phyloP scores from a whole-genome alignment of 2,329 filamentous ascomycete species.

The Xylogone sp. region DNA sequence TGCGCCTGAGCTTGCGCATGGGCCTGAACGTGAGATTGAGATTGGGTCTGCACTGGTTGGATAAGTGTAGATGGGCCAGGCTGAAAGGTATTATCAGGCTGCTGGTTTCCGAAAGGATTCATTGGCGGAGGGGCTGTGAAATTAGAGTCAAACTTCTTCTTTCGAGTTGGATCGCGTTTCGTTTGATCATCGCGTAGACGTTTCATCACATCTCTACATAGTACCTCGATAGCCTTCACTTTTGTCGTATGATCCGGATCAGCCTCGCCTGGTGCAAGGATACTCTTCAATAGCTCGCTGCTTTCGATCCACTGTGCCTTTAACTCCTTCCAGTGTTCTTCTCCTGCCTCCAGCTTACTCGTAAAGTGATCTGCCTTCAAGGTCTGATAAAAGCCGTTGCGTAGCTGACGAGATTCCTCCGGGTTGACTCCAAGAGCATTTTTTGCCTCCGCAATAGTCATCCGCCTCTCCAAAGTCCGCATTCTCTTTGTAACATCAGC shows the following conservation, averaged over 20 bases:
- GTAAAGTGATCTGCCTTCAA: conserved; percentile 64
- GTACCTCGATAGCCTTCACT: conserved; percentile 62
- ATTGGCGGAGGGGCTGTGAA: conserved; percentile 23
- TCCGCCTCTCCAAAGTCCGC: conserved; percentile 58
- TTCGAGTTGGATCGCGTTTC: conserved; percentile 47
- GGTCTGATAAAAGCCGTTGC: conserved; percentile 62
- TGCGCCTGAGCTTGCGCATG: conserved; percentile 27
- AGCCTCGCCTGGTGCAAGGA: conserved; percentile 46
- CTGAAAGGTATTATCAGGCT: conserved; percentile 20
- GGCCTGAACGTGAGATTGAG: conserved; percentile 14
- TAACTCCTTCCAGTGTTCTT: conserved; percentile 67
- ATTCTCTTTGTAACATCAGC: conserved; percentile 79
- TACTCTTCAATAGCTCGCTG: conserved; percentile 50
- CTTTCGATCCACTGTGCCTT: conserved; percentile 64
- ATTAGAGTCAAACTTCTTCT: conserved; percentile 34
- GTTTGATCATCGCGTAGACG: conserved; percentile 65
- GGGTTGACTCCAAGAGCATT: conserved; percentile 67
- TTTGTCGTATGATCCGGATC: conserved; percentile 53
- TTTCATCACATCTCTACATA: conserved; percentile 76
- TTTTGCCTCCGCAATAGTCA: conserved; percentile 73
- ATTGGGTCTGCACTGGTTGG: conserved; percentile 12
- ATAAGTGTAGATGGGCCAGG: conserved; percentile 19
- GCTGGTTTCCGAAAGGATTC: conserved; percentile 19
- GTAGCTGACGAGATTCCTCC: conserved; percentile 61
- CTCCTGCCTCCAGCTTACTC: conserved; percentile 68